Base-by-base conservation (phyloP, 306 rosid genomes). In the Ormosia emarginata region DNA sequence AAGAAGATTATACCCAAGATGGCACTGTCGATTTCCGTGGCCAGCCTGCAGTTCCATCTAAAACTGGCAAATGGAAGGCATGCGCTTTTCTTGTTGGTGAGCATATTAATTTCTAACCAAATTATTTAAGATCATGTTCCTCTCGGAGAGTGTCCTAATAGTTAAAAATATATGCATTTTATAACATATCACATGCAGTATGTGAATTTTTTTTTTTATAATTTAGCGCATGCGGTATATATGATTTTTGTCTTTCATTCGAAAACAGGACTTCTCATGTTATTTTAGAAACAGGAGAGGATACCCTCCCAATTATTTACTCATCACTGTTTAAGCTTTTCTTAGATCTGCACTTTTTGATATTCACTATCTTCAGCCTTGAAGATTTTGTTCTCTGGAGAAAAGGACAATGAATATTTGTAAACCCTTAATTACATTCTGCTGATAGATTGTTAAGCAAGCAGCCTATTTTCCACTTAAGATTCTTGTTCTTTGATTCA, bases 1-100 rank as follows among this genome's bases (percentile, higher is more conserved):
- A 93, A 87, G 86, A 37, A 75, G 89, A 87, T 30, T 82, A 67
- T 50, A 95, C 97, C 18, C 87, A 85, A 77, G 98, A 95, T 74
- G 96, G 97, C 32, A 91, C 96, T 30, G 93, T 92, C 32, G 93
- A 95, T 86, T 92, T 90, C 69, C 93, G 63, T 50, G 98, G 98
- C 78, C 83, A 86, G 3, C 98, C 99, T 12, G 94, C 91, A 2
- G 81, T 84, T 77, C 80, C 93, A n/a, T 87, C 96, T 12, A 89
- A 90, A 81, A 95, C 99, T 43, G 99, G 99, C 14, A 95, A 92
- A 88, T 95, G 99, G 99, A 95, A 86, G 83, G 99, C 99, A 15
- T 95, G 99, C 36, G 90, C 98, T 75, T 95, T 93, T 77, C 98
- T 95, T 53, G 97, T 95, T 85, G 99, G 99, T 95, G 71, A 72